phyloP scores from a whole-genome alignment of 225 moss, liverwort and hornwort species.

The Ulota crispa region DNA sequence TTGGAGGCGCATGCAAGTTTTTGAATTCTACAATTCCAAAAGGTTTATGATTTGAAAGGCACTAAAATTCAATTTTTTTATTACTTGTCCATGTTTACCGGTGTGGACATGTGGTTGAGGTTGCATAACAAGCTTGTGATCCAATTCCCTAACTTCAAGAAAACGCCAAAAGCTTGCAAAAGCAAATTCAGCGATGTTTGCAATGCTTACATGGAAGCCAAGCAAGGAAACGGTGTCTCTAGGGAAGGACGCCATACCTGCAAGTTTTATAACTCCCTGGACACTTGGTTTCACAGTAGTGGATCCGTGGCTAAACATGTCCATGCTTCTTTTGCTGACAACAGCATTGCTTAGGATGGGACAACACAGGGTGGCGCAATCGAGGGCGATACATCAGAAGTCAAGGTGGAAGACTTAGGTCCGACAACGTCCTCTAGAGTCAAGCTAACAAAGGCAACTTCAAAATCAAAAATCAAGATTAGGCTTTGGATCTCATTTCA shows the following conservation, averaged over 20 bases:
- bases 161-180: background rate
- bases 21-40: no score
- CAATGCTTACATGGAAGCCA: background rate
- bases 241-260: background rate
- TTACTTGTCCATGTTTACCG: background rate
- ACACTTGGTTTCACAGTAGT: background rate
- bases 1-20: no score
- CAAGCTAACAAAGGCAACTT: background rate
- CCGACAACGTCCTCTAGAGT: background rate
- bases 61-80: no score
- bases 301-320: background rate
- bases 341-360: background rate
- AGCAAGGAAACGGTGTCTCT: background rate
- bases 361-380: no score
- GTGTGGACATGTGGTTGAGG: background rate
- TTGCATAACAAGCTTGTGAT: background rate
- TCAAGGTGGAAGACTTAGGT: no score
- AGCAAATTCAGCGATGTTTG: background rate
- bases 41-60: no score
- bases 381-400: background rate
- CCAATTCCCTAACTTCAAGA: background rate
- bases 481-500: background rate
- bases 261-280: background rate
- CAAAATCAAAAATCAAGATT: background rate
- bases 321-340: background rate